Evolutionary conservation across 2,329 filamentous ascomycete species (phyloP), one percentile per base, ranked within the genome.

Genomic region (Pseudogymnoascus sp.): DNA sequence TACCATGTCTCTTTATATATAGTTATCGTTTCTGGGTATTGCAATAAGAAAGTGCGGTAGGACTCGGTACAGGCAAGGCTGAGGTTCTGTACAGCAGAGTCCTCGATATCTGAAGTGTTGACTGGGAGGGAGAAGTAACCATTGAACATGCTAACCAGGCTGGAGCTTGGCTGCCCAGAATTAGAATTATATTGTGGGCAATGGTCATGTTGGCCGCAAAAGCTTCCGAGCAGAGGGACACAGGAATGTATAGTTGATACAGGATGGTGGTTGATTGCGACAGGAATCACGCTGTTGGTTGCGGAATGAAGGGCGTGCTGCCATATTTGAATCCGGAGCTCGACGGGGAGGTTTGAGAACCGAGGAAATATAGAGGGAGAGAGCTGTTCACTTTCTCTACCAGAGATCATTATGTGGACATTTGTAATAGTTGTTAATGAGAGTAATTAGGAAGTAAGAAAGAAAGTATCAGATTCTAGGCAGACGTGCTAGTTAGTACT

Each of bases 31-130:
- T 63, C 62, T 44, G 62, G 53, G 62, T 60, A 63, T 61, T 23
- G 62, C 33, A 63, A 44, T 61, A 63, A 63, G 60, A 63, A 36
- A 33, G 42, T 19, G 62, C 28, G 57, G 31, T 61, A 36, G 62
- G 62, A 63, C 31, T 63, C 62, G 15, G 62, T 63, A 63, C 62
- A 63, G 50, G 26, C 62, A 61, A 63, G 62, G 26, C 53, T 63
- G 62, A 61, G 68, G 19, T 23, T 44, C 21, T 9, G 42, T 8
- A 44, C 42, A 23, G 11, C 19, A 44, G 19, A 69, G 3, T 68
- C 60, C 50, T 69, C 28, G 21, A 69, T 64, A 15, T 67, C 61
- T 10, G 23, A 26, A 6, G 64, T 65, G 21, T 64, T 64, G n/a
- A 62, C 42, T 8, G 42, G 42, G 10, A 44, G 42, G 19, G 50